Evolutionary conservation across 768 basidiomycete genomes (phyloP).

Genomic region (Boletellus ananas): DNA sequence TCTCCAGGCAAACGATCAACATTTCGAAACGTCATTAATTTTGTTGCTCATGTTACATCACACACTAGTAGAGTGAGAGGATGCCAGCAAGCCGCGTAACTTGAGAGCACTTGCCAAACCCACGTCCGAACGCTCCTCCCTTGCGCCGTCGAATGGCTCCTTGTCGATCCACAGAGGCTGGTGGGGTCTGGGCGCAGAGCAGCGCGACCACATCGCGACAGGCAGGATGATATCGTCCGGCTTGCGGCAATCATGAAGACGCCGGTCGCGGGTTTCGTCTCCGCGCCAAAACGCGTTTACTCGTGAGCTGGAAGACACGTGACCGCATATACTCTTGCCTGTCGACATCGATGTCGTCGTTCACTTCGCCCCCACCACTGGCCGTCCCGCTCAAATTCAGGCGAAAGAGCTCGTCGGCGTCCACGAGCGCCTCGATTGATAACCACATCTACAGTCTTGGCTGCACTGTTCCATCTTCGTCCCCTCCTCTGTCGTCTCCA

Average conservation of each 20-base stretch:
- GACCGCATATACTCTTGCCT: slow-evolving; percentile 28
- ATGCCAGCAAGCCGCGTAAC: no score
- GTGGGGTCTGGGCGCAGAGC: no score
- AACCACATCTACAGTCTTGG: neutral
- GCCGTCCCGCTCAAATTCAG: slow-evolving; percentile 18
- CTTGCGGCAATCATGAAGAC: neutral
- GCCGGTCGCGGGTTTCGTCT: slow-evolving; percentile 20
- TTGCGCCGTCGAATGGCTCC: no score
- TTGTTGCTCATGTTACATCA: no score
- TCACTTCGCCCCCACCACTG: slow-evolving; percentile 6
- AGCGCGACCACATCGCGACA: no score
- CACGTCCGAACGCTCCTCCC: no score
- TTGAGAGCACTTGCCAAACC: no score
- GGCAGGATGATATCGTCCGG: no score
- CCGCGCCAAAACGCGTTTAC: slow-evolving; percentile 36
- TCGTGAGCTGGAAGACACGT: slow-evolving; percentile 21
- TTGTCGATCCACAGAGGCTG: no score
- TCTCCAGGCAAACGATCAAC: no score
- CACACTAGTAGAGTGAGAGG: no score
- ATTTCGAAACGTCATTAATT: no score
- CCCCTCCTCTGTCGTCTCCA: slow-evolving; percentile 20
- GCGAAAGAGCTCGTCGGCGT: slow-evolving; percentile 23
- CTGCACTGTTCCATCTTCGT: slow-evolving; percentile 9
- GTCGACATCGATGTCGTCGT: slow-evolving; percentile 28
- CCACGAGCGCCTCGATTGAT: slow-evolving; percentile 6